Evolutionary conservation across 2,329 filamentous ascomycete species (phyloP), one percentile per base, ranked within the genome.

Genomic region (Phaeosphaeria sp.): DNA sequence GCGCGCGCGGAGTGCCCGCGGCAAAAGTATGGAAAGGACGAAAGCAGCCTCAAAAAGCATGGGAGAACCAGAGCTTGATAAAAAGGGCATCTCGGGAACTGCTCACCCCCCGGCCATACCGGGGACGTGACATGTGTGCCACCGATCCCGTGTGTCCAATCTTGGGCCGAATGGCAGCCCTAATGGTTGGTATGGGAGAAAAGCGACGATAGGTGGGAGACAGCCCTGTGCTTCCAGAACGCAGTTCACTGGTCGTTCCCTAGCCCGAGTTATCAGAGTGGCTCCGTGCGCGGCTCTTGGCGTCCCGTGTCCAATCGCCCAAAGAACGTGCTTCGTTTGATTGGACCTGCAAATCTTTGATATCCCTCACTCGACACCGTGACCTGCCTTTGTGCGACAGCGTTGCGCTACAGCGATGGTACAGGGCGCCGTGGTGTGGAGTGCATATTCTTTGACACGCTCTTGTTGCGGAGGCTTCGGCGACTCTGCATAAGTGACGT

Each of bases 31-130:
- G 36, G 56, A 40, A 53, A 51, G 33, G 54, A 58, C 53, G 51
- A 33, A 57, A 55, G 33, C 55, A 63, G 55, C 53, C 46, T 66
- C 51, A 54, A 64, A 49, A 56, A 43, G 57, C n/a, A 50, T 53
- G 55, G 63, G 61, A 67, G 49, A 53, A 57, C 52, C 51, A 58
- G 55, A 39, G 50, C 53, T 60, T 65, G 59, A 64, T 66, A 62
- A 69, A 51, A 55, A 25, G 47, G 30, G 36, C 36, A 56, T 25
- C 52, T 51, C 43, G 42, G 54, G 57, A 51, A 55, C 56, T 56
- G 3, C 36, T 6, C 36, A 39, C 52, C 53, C 49, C 57, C 48
- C 49, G 53, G 57, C 33, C 18, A 49, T 48, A 52, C 15, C 42
- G 39, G 53, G 45, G 42, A 47, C 39, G 20, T 22, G 57, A 9